These are phyloP conservation scores for Alternaria solani DNA, from an alignment of 2,329 filamentous ascomycete genomes.

Conservation along the genomic window DNA sequence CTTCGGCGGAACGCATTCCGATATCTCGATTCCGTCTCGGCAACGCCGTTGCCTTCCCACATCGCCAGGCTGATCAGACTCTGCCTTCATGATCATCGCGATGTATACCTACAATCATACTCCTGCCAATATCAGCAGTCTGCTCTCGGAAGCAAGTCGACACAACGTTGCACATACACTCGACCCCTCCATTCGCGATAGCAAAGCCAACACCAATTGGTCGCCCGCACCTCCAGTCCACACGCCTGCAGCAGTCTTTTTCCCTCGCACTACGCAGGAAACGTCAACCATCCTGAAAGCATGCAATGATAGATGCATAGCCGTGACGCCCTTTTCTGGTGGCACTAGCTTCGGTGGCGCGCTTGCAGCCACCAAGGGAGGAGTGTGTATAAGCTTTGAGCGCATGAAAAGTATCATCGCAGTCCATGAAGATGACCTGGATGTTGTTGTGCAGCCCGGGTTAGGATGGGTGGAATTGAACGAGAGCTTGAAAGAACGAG, in stretches of 20 bases:
- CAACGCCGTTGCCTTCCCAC: not conserved
- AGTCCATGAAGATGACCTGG: slow-evolving; percentile 73
- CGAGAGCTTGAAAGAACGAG: slow-evolving; percentile 68
- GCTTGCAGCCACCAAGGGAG: slow-evolving; percentile 78
- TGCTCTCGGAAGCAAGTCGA: slow-evolving; percentile 1
- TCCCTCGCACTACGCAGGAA: slow-evolving; percentile 77
- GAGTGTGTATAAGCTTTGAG: slow-evolving; percentile 83
- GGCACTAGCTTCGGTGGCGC: slow-evolving; percentile 90
- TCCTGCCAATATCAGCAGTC: slow-evolving; percentile 11
- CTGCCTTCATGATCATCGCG: too few species aligned
- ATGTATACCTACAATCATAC: slow-evolving; percentile 26
- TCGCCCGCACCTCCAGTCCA: slow-evolving; percentile 40
- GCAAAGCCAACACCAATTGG: slow-evolving; percentile 35
- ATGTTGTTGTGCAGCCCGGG: slow-evolving; percentile 67
- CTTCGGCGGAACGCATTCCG: not conserved
- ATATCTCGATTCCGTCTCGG: not conserved
- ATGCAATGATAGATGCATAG: slow-evolving; percentile 78
- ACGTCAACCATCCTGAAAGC: slow-evolving; percentile 83
- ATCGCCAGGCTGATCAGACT: too few species aligned
- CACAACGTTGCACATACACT: slow-evolving; percentile 21
- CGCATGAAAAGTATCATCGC: slow-evolving; percentile 84
- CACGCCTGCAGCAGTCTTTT: slow-evolving; percentile 68
- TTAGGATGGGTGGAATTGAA: slow-evolving; percentile 87
- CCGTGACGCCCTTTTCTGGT: slow-evolving; percentile 85
- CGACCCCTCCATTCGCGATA: slow-evolving; percentile 11